Evolutionary conservation across 257 asterid genomes (phyloP).

Genomic region (Mitragyna speciosa): DNA sequence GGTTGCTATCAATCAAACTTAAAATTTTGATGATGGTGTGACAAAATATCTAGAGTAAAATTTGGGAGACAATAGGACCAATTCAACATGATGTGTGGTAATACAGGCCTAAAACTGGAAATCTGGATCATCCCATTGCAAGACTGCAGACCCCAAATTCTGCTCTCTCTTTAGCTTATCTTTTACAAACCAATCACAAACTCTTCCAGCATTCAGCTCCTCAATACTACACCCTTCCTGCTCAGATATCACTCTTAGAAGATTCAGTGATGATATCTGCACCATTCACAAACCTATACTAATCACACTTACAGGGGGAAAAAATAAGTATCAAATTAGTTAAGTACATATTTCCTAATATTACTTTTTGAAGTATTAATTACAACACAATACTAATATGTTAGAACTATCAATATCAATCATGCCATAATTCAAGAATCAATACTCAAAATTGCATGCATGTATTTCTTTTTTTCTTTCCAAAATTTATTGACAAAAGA

Average conservation of each 20-base stretch:
- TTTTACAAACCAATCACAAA: slow-evolving; percentile 85
- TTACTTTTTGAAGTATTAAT: no score
- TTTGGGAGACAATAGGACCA: neutral
- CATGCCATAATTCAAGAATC: no score
- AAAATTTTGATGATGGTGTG: no score
- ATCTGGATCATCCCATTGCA: slow-evolving; percentile 77
- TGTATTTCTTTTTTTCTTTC: no score
- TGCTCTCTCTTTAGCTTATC: slow-evolving; percentile 78
- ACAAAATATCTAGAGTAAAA: no score
- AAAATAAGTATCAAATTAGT: no score
- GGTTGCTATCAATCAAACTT: no score
- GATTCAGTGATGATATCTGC: slow-evolving; percentile 80
- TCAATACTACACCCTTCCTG: slow-evolving; percentile 75
- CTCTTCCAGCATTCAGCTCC: slow-evolving; percentile 74
- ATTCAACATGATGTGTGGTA: neutral
- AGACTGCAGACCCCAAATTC: slow-evolving; percentile 62
- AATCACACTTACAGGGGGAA: no score
- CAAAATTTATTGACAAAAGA: neutral
- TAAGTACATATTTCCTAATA: no score
- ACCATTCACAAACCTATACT: neutral
- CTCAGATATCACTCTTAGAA: slow-evolving; percentile 69
- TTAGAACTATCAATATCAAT: no score
- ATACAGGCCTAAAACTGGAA: slow-evolving; percentile 29
- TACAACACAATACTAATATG: no score
- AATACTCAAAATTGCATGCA: no score